Conservation (phyloP, 306 rosid genomes). For the Glycine latifolia region DNA sequence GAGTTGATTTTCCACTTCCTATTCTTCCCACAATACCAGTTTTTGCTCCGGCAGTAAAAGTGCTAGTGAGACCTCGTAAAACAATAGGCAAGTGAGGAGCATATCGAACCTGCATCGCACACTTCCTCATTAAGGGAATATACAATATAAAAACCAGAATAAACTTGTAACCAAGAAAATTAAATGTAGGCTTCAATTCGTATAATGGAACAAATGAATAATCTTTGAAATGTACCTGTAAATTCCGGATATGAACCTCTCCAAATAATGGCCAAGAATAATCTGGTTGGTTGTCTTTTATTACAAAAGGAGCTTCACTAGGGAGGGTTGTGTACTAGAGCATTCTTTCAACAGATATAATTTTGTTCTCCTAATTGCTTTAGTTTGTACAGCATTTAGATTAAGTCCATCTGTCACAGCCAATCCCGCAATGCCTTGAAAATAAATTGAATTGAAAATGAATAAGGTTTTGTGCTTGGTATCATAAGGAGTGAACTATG, state of each 20-base stretch:
- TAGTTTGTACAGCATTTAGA: conserved; percentile 62
- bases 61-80: conserved; percentile 77
- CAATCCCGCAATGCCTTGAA: conserved; percentile 76
- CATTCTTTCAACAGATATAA: conserved; percentile 89
- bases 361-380: conserved; percentile 69
- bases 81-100: conserved; percentile 87
- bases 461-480: conserved; percentile 4
- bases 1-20: conserved; percentile 84
- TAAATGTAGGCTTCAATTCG: neutral
- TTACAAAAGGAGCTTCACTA: conserved; percentile 80
- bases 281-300: conserved; percentile 67
- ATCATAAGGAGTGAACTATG: conserved; percentile 9
- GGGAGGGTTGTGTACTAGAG: conserved; percentile 73
- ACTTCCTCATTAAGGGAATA: neutral
- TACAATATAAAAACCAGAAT: too few species aligned
- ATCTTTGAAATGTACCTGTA: conserved; percentile 60
- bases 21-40: conserved; percentile 93
- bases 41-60: conserved; percentile 73
- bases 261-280: conserved; percentile 75
- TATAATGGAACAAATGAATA: neutral
- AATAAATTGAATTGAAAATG: conserved; percentile 11
- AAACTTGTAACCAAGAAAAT: too few species aligned
- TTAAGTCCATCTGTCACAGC: conserved; percentile 85
- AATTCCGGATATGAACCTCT: conserved; percentile 71
- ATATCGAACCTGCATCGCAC: conserved; percentile 70